A percentile compares a stretch with the other conserved stretches of the same genome.
Evolutionary conservation across 1,284 basidiomycete species (phyloP).

Genomic region (Apiotrichum gamsii): DNA sequence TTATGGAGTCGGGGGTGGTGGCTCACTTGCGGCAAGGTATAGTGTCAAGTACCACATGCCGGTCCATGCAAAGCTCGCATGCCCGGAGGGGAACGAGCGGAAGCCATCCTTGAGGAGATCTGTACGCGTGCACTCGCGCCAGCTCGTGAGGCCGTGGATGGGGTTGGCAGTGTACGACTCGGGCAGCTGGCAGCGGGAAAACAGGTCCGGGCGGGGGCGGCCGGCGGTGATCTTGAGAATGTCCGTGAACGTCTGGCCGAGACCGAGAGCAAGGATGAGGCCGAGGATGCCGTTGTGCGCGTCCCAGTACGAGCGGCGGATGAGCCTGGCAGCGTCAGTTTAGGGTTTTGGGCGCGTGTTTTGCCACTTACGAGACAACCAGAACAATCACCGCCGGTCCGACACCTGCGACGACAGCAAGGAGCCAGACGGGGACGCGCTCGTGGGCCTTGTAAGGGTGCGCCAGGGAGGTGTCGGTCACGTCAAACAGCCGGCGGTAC

Average conservation of each 20-base stretch:
- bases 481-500: constrained; percentile 72
- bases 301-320: constrained; percentile 79
- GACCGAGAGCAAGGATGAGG: constrained; percentile 29
- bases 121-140: constrained; percentile 69
- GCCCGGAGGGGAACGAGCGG: constrained; percentile 86
- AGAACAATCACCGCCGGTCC: constrained; percentile 66
- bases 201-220: constrained; percentile 76
- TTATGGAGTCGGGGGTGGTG: not conserved
- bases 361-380: constrained; percentile 53
- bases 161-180: constrained; percentile 58
- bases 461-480: constrained; percentile 63
- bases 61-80: constrained; percentile 58
- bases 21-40: constrained; percentile 51
- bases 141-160: constrained; percentile 64
- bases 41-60: constrained; percentile 45
- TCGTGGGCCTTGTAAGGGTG: constrained; percentile 73
- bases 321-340: constrained; percentile 39
- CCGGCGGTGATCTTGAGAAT: constrained; percentile 76
- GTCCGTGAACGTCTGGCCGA: constrained; percentile 63
- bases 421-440: constrained; percentile 67
- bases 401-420: constrained; percentile 63
- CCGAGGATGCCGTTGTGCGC: constrained; percentile 74
- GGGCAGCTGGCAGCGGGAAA: constrained; percentile 76
- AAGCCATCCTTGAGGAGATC: constrained; percentile 77
- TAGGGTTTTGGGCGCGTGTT: too few relatives aligned